Evolutionary conservation across 1,284 basidiomycete species (phyloP), one percentile per base, ranked within the genome.

Genomic region (Puccinia triticina): DNA sequence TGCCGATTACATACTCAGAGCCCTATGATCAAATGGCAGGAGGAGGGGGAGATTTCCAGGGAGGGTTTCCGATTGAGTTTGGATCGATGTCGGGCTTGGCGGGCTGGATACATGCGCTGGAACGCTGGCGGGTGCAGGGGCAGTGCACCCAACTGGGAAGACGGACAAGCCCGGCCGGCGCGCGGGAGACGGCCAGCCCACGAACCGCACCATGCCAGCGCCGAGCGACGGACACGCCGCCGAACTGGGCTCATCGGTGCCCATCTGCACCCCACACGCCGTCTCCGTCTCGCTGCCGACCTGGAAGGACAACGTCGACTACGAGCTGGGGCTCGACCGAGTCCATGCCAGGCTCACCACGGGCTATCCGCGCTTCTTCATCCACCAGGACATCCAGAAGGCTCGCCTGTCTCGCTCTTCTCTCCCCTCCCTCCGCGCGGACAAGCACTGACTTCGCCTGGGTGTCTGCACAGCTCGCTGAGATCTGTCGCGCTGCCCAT

Each of bases 351-450:
- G 89, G 23, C 96, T 98, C 95, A 90, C 93, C 81, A 92, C 92
- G 5, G 97, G 96, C n/a, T 99, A 99, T 86, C 97, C 97, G 0
- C 89, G 97, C 71, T 99, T 99, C 89, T 98, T 97, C 87, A 93
- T 99, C 79, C 94, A 98, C 87, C 89, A 91, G 34, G 92, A 90
- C 84, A 95, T 98, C 53, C 91, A 92, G 86, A 94, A 94, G 89
- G 95, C 95, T 85, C 66, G 73, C 14, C 40, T n/a, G 40, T 55
- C 21, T 29, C 67, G 18, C 29, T 16, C 66, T 18, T 66, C 10
- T 29, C 21, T 37, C 48, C 48, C 32, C 16, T 43, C 83, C 67
- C 77, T 82, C 80, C 71, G 14, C 80, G 0, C 53, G 46, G 50
- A 29, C 8, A 3, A 66, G 23, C 18, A 3, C n/a, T 66, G 34